Evolutionary conservation across 169 alveolate species (phyloP), one percentile per base, ranked within the genome.

Genomic region (Plasmodium coatneyi): DNA sequence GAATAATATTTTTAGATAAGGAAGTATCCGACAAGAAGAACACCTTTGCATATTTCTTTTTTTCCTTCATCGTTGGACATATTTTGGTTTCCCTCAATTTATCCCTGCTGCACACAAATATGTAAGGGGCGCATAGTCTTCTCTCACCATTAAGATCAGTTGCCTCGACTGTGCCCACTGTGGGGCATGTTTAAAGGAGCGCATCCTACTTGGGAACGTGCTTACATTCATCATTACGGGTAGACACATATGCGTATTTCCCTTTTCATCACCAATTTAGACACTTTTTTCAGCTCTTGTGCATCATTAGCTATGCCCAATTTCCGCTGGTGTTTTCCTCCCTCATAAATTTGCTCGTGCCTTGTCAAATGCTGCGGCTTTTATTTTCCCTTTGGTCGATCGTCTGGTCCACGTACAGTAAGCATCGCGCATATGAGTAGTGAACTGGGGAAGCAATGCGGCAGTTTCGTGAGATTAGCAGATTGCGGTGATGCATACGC

Each of bases 321-420:
- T 49, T 84, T 25, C 92, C 92, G 10, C 39, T 84, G 66, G 84
- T 84, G 39, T 76, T 84, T 72, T 72, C 92, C 19, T 54, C 92
- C 25, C 19, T 84, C 30, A 41, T 84, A 2, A 84, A 84, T 84
- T 43, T 84, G 52, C 79, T 84, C 54, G 60, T 84, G 39, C 66
- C 92, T 10, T 72, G 83, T 49, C 56, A 34, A 49, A 52, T 74
- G 66, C 16, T 84, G 10, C 84, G 84, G 46, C 60, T 84, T 72
- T 49, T 84, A 71, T 84, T 84, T 84, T 71, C 84, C 80, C 25
- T 84, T 36, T 32, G 78, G n/a, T 54, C 92, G 5, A 25, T 52
- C 25, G 74, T 84, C 5, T 84, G 92, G 92, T 72, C 92, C 25
- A 72, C 92, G 25, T 84, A 84, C 84, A 84, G 92, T 84, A 84